A percentile compares a stretch with the other conserved stretches of the same genome.
Conservation (phyloP, 2,329 filamentous ascomycete genomes). For the Colletotrichum sansevieriae region DNA sequence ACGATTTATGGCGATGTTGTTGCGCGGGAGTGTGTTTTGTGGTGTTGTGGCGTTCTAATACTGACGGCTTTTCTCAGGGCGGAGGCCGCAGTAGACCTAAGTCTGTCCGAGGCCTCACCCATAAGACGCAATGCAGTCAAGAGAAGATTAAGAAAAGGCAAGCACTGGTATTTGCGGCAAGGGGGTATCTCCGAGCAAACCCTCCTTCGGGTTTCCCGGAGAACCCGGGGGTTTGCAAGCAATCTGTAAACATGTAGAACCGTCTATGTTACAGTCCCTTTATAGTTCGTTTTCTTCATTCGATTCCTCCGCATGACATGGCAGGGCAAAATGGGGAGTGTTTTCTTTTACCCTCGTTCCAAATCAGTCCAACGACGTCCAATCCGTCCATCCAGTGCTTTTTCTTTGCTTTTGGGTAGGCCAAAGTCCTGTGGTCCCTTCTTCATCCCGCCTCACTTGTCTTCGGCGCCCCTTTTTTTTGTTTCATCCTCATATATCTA, state of each 20-base stretch:
- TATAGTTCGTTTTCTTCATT: not conserved
- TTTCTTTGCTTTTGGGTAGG: slow-evolving; percentile 6
- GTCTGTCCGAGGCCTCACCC: no score
- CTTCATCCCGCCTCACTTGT: not conserved
- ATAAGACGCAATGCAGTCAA: no score
- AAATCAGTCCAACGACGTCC: not conserved
- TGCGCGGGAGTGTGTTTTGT: no score
- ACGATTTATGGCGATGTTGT: no score
- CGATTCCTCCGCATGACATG: not conserved
- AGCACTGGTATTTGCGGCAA: slow-evolving; percentile 11
- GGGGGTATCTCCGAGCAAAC: slow-evolving; percentile 31
- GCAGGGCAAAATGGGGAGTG: not conserved
- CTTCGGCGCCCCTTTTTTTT: not conserved
- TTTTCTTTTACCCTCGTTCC: not conserved
- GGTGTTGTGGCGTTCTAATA: no score
- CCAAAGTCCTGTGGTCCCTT: slow-evolving; percentile 28
- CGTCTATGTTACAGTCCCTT: slow-evolving; percentile 4
- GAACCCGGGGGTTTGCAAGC: slow-evolving; percentile 1
- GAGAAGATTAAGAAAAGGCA: no score
- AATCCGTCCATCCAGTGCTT: slow-evolving; percentile 1
- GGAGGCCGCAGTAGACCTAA: no score
- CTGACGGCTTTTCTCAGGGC: no score
- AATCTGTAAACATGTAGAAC: slow-evolving; percentile 15
- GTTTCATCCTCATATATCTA: not conserved
- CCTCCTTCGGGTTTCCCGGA: slow-evolving; percentile 3